phyloP scores from a whole-genome alignment of 2,329 filamentous ascomycete genomes.

The Beauveria sp. region DNA sequence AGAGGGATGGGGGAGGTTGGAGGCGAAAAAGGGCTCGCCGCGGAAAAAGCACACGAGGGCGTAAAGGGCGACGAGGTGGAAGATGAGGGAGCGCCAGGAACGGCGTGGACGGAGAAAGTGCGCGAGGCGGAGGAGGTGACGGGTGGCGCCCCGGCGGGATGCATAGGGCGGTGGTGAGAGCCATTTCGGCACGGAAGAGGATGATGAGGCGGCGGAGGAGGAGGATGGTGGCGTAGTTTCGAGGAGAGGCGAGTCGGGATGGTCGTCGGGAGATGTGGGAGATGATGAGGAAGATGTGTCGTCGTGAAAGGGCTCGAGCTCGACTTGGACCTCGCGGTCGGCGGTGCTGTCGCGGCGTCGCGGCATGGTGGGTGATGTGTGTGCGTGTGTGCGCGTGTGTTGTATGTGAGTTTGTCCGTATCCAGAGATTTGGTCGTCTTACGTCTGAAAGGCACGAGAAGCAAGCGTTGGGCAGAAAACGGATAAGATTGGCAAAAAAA shows the following conservation, averaged over 20 bases:
- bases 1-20: conserved; percentile 27
- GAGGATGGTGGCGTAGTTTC: neutral
- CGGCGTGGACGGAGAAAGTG: neutral
- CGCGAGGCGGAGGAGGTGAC: neutral
- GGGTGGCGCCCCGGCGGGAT: neutral
- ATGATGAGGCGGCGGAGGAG: neutral
- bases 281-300: neutral
- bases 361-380: neutral
- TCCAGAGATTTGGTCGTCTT: too few relatives aligned
- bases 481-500: too few relatives aligned
- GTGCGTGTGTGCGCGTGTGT: neutral
- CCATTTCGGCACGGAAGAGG: conserved; percentile 8
- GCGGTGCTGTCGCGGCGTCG: neutral
- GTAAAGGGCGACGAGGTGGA: conserved; percentile 7
- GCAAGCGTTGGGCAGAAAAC: too few relatives aligned
- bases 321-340: neutral
- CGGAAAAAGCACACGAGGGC: conserved; percentile 19
- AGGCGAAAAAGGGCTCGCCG: conserved; percentile 35
- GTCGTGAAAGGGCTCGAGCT: conserved; percentile 12
- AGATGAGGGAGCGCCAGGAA: conserved; percentile 1
- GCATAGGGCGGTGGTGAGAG: neutral
- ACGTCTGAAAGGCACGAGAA: too few relatives aligned
- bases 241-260: conserved; percentile 8
- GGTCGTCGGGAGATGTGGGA: neutral
- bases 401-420: neutral